Evolutionary conservation across 352 stramenopile species (phyloP).

Genomic region (Pythium periplocum): DNA sequence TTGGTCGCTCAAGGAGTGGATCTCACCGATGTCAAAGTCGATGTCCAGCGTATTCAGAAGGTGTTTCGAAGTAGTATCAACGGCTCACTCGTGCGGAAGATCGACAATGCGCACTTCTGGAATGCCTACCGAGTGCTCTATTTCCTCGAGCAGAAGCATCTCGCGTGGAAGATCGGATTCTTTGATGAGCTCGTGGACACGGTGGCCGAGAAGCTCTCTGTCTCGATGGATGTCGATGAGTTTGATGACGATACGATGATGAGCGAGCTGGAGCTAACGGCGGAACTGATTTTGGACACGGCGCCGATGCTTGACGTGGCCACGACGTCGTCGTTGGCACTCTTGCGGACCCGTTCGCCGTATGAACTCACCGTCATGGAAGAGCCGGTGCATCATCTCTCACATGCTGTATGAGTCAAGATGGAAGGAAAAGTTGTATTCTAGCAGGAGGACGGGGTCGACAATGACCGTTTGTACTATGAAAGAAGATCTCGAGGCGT

Average conservation of each 20-base stretch:
- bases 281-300: conserved; percentile 16
- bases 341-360: conserved; percentile 9
- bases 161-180: conserved; percentile 63
- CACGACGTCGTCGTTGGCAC: conserved; percentile 4
- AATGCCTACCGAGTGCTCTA: conserved; percentile 66
- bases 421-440: no score
- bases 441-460: no score
- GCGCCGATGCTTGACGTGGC: not conserved
- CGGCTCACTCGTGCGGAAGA: conserved; percentile 64
- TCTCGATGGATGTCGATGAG: conserved; percentile 25
- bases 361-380: conserved; percentile 4
- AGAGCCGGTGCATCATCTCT: no score
- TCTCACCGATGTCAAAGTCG: conserved; percentile 87
- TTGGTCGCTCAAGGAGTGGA: conserved; percentile 89
- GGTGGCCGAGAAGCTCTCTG: conserved; percentile 47
- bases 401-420: no score
- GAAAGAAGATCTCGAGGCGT: no score
- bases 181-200: conserved; percentile 79
- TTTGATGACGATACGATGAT: conserved; percentile 42
- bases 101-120: conserved; percentile 86
- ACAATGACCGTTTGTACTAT: no score
- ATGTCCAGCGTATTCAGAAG: conserved; percentile 95
- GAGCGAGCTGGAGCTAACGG: conserved; percentile 27
- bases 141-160: conserved; percentile 73
- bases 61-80: conserved; percentile 87